Evolutionary conservation across 345 rosid genomes (phyloP), one percentile per base, ranked within the genome.

Genomic region (Luvunga scandens): DNA sequence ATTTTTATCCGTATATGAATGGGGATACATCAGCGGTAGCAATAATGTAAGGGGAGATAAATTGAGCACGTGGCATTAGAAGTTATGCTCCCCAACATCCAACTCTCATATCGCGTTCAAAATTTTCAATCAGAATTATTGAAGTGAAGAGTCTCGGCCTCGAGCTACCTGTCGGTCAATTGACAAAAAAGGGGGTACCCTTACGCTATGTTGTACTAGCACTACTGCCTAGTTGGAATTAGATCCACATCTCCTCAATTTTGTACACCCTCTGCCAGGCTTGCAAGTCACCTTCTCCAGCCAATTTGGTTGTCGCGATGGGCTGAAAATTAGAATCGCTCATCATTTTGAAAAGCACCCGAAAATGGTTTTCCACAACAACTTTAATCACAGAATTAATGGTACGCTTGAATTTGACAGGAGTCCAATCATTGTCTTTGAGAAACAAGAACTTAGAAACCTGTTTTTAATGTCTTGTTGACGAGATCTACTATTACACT

Each of bases 221-320:
- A 65, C 34, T 21, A 2, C 59, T 71, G 21, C 50, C 28, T 12
- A 19, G 69, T 45, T 16, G 71, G 75, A 79, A 79, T 77, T 83
- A 67, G 76, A 71, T 56, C 82, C 77, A 71, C 82, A 77, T 69
- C 16, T 36, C 33, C 36, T 21, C 7, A n/a, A 13, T 16, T 24
- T 80, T 21, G 77, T 60, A 79, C 81, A 57, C 73, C 19, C 6
- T 65, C 79, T 86, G 80, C 77, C 83, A 79, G 85, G 64, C 83
- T 86, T 56, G 79, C 83, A 75, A 75, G 30, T 38, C 6, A 61
- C 50, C 66, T 39, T 63, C 71, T 71, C 75, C 79, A 63, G 57
- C 66, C 50, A 61, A 27, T 53, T 77, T 36, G 42, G 27, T 27
- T 66, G 71, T 59, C n/a, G 33, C 18, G 56, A 50, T 50, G 18